phyloP scores from a whole-genome alignment of 192 early-diverging fungal genomes.

The Gryganskiella cystojenkinii region DNA sequence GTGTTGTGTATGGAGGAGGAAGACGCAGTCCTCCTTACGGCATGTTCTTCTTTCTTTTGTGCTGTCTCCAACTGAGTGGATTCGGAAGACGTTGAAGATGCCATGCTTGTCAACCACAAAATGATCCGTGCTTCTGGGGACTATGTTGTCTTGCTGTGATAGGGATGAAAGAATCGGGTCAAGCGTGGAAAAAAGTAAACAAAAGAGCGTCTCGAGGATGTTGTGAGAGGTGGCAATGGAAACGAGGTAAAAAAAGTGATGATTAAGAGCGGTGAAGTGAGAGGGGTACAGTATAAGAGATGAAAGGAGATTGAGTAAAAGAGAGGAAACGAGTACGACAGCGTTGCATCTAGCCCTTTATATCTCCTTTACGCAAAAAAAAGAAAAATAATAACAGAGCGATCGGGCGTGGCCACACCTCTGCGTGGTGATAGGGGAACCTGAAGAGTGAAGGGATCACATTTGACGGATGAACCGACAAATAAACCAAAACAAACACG shows the following conservation, averaged over 20 bases:
- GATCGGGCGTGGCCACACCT: too few relatives aligned
- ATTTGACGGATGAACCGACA: too few relatives aligned
- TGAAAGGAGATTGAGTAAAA: background rate
- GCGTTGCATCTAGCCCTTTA: too few relatives aligned
- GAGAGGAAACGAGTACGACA: too few relatives aligned
- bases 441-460: too few relatives aligned
- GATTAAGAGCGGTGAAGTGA: background rate
- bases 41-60: constrained; percentile 1
- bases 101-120: constrained; percentile 16
- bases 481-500: too few relatives aligned
- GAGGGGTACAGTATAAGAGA: background rate
- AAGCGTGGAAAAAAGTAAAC: background rate
- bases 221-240: background rate
- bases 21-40: background rate
- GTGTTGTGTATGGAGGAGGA: background rate
- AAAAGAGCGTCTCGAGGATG: background rate
- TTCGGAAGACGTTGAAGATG: constrained; percentile 29
- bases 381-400: too few relatives aligned
- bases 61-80: constrained; percentile 24
- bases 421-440: too few relatives aligned
- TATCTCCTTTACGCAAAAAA: too few relatives aligned
- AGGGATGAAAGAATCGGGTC: background rate
- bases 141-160: background rate
- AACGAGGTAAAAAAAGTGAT: background rate
- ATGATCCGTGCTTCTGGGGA: too few relatives aligned